Percentiles rank a stretch among this genome's conserved stretches.
Conservation (phyloP, 2,329 filamentous ascomycete genomes). For the Davidsoniella eucalypti region DNA sequence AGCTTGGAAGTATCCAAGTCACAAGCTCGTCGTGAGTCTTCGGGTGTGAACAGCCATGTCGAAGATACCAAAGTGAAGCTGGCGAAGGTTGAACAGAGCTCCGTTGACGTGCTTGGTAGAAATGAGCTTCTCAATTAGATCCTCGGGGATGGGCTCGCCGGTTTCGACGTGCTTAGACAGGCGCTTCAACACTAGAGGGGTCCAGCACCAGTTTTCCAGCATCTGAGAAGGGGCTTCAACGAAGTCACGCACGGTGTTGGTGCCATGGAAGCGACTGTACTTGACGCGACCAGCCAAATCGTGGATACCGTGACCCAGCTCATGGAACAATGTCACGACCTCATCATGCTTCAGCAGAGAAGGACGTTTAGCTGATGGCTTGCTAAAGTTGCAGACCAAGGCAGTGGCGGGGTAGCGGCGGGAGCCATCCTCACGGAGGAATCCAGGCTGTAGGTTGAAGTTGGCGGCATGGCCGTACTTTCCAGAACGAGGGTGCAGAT, state of each 20-base stretch:
- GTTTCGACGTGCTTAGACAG: slow-evolving; percentile 62
- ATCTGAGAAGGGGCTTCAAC: slow-evolving; percentile 58
- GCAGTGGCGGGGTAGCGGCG: slow-evolving; percentile 63
- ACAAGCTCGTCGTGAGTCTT: slow-evolving; percentile 52
- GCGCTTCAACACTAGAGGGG: slow-evolving; percentile 43
- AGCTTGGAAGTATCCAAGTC: slow-evolving; percentile 45
- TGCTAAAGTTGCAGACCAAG: slow-evolving; percentile 73
- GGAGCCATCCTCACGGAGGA: slow-evolving; percentile 47
- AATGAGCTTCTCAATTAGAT: slow-evolving; percentile 57
- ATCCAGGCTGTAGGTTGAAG: slow-evolving; percentile 65
- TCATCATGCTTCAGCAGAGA: slow-evolving; percentile 70
- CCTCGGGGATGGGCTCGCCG: slow-evolving; percentile 53
- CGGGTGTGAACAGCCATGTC: slow-evolving; percentile 70
- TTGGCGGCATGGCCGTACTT: slow-evolving; percentile 79
- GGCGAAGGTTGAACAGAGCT: slow-evolving; percentile 60
- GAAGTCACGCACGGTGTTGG: slow-evolving; percentile 49
- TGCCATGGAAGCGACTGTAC: slow-evolving; percentile 52
- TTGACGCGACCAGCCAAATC: slow-evolving; percentile 46
- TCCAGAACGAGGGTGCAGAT: slow-evolving; percentile 62
- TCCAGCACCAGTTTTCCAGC: slow-evolving; percentile 66
- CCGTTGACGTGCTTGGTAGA: slow-evolving; percentile 68
- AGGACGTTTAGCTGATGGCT: slow-evolving; percentile 59
- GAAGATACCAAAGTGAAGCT: slow-evolving; percentile 67
- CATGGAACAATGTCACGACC: slow-evolving; percentile 69
- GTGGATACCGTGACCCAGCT: slow-evolving; percentile 56